Base-by-base conservation (phyloP, 169 alveolate genomes). In the Plasmodium gaboni region DNA sequence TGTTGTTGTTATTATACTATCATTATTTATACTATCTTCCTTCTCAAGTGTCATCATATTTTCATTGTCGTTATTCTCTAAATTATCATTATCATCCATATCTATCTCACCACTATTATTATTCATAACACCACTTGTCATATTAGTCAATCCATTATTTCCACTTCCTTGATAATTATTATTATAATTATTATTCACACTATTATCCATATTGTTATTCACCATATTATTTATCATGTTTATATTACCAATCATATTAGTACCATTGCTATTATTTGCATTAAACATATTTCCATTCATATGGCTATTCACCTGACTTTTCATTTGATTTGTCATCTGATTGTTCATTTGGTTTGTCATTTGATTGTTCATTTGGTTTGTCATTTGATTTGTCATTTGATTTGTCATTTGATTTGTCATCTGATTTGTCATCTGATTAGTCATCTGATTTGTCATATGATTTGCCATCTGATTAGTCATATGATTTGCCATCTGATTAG, bases 241-340 rank as follows among this genome's bases (percentile, higher is more conserved):
- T 22, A 59, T 60, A 15, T 59, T 19, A 17, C 42, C 59, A n/a
- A 32, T 55, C 9, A 53, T 38, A 13, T 15, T 42, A 19, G 61
- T 74, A 15, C 48, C 57, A 32, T 53, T 51, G n/a, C 51, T 63
- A 28, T 28, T 74, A 55, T 74, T 42, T 17, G 17, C 44, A 24
- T 53, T 67, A 32, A 73, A 19, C 28, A 42, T 2, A 13, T 24
- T 61, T 61, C 42, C 71, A 8, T 15, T 19, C 22, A 2, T 44
- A 2, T 64, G 28, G 7, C 38, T 48, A 22, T 46, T 12, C 24
- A 74, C 44, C n/a, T 32, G n/a, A 24, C 19, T 65, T 42, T 74
- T 74, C n/a, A 64, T 10, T 13, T 38, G 28, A 19, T 13, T 69
- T 22, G 22, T 26, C 1, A 19, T 48, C 1, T 44, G n/a, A 64